Percentiles rank a stretch among this genome's conserved stretches.
Evolutionary conservation across 257 asterid genomes (phyloP).

Genomic region (Agastache rugosa): DNA sequence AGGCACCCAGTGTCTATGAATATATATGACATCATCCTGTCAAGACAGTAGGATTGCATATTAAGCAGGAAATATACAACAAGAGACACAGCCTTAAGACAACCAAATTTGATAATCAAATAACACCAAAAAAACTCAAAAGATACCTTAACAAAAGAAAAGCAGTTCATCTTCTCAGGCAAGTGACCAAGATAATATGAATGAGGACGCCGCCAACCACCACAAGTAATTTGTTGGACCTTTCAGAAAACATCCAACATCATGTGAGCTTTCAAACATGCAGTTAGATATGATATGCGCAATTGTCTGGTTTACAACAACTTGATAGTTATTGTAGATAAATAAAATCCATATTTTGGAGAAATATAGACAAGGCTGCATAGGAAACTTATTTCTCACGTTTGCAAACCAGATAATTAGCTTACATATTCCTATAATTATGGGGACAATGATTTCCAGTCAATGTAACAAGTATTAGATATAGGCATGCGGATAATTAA

Average conservation of each 20-base stretch:
- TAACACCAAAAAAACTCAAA: slow-evolving; percentile 31
- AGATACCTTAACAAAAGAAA: slow-evolving; percentile 88
- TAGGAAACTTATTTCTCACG: not conserved
- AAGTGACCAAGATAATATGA: slow-evolving; percentile 78
- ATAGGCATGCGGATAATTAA: not conserved
- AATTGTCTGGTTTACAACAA: slow-evolving; percentile 3
- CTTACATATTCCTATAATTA: not conserved
- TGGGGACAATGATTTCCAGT: slow-evolving; percentile 7
- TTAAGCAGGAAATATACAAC: slow-evolving; percentile 24
- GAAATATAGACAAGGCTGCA: not conserved
- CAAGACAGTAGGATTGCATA: slow-evolving; percentile 31
- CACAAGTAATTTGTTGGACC: slow-evolving; percentile 84
- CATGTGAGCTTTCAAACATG: slow-evolving; percentile 22
- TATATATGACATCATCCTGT: slow-evolving; percentile 82
- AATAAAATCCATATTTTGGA: not conserved
- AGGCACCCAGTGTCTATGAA: slow-evolving; percentile 73
- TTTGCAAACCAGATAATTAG: slow-evolving; percentile 11
- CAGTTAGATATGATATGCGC: slow-evolving; percentile 4
- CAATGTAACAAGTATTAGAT: slow-evolving; percentile 15
- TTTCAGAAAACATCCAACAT: slow-evolving; percentile 45
- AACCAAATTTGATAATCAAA: slow-evolving; percentile 18
- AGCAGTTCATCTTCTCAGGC: slow-evolving; percentile 84
- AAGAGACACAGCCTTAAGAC: slow-evolving; percentile 8
- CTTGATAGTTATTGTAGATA: not conserved
- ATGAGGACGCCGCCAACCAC: slow-evolving; percentile 99